Evolutionary conservation across 495 filamentous ascomycete species (phyloP).

Genomic region (Aspergillus bertholletiae): DNA sequence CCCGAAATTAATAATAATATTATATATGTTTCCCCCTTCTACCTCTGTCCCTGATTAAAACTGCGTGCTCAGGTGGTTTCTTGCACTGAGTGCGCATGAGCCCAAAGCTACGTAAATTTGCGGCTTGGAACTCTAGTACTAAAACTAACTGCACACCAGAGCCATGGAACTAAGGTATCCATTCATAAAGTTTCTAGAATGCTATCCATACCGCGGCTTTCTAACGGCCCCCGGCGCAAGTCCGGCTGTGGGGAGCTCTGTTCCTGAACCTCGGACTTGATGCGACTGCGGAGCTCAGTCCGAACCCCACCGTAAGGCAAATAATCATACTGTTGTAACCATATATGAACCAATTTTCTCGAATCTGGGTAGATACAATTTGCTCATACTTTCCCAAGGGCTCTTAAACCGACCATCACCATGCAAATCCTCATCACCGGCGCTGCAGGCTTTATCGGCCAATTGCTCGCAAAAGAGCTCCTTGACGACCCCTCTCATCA

Average conservation of each 20-base stretch:
- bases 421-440: constrained; percentile 68
- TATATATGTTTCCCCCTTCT: no score
- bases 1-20: no score
- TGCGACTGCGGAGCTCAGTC: constrained; percentile 37
- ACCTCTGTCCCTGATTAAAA: no score
- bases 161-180: no score
- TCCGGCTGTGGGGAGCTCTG: constrained; percentile 29
- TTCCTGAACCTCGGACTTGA: constrained; percentile 31
- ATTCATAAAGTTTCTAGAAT: no score
- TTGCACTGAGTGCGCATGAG: background rate
- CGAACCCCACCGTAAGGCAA: constrained; percentile 16
- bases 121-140: background rate
- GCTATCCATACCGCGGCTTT: background rate
- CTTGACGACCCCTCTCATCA: constrained; percentile 52
- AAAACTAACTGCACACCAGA: background rate
- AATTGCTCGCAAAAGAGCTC: constrained; percentile 57
- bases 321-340: background rate
- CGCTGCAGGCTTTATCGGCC: constrained; percentile 66
- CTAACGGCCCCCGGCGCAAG: constrained; percentile 21
- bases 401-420: constrained; percentile 2
- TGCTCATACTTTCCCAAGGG: background rate
- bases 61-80: background rate
- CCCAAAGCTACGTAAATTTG: background rate
- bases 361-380: background rate
- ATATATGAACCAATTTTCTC: background rate